Evolutionary conservation across 208 protist species (phyloP).

Genomic region (Trypanosoma cruzi): DNA sequence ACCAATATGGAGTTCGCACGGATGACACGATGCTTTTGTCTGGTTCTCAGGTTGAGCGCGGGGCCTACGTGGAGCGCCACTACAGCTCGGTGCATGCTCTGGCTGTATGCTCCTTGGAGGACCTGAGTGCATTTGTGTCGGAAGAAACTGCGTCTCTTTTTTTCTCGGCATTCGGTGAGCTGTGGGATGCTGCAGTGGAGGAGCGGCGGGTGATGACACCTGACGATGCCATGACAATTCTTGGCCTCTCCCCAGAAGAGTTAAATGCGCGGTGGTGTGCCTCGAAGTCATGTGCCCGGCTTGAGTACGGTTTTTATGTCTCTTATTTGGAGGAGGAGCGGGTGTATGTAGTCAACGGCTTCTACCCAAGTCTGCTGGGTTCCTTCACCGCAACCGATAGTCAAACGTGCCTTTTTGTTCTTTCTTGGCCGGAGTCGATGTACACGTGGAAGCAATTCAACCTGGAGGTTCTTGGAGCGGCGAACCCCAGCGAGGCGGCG

Average conservation of each 20-base stretch:
- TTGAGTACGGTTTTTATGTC: constrained; percentile 52
- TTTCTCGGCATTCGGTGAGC: constrained; percentile 51
- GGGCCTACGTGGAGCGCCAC: constrained; percentile 60
- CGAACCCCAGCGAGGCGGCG: constrained; percentile 44
- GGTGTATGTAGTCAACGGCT: constrained; percentile 80
- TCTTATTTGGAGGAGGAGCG: constrained; percentile 33
- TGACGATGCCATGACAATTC: constrained; percentile 44
- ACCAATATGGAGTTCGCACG: constrained; percentile 36
- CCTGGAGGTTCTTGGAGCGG: constrained; percentile 50
- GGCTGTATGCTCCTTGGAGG: constrained; percentile 35
- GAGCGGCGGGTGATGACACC: constrained; percentile 63
- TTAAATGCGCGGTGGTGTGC: constrained; percentile 47
- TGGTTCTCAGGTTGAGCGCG: constrained; percentile 36
- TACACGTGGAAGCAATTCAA: constrained; percentile 57
- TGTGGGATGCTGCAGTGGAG: constrained; percentile 67
- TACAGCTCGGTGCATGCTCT: constrained; percentile 54
- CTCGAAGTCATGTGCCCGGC: constrained; percentile 23
- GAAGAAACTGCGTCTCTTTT: constrained; percentile 54
- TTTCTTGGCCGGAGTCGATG: constrained; percentile 47
- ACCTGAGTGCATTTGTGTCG: constrained; percentile 35
- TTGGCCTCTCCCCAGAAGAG: constrained; percentile 35
- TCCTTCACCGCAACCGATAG: constrained; percentile 33
- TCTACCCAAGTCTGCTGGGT: constrained; percentile 58
- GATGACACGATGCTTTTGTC: constrained; percentile 48
- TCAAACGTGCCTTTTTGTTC: constrained; percentile 34